Conservation (phyloP, 257 asterid genomes). For the Schizonepeta tenuifolia region DNA sequence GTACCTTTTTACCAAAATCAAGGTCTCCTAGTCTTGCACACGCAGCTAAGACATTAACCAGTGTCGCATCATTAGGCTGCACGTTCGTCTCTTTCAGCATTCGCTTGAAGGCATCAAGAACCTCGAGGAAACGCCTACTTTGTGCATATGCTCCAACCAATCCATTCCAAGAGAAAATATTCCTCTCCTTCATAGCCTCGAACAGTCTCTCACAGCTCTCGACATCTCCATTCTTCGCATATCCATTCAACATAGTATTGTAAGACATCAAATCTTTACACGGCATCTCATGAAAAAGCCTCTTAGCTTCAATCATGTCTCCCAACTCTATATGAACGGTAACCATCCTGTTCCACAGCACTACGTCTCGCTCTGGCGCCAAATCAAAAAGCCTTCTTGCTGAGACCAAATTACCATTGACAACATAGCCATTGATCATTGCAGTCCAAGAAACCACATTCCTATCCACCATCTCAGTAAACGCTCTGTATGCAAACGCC, state of each 20-base stretch:
- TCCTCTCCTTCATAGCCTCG: conserved; percentile 59
- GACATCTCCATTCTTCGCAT: conserved; percentile 42
- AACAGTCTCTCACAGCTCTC: conserved; percentile 66
- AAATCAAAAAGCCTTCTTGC: conserved; percentile 76
- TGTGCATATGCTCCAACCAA: conserved; percentile 77
- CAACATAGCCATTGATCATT: conserved; percentile 67
- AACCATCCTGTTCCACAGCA: conserved; percentile 80
- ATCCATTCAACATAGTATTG: conserved; percentile 66
- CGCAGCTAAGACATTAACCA: conserved; percentile 68
- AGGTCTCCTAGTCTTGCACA: conserved; percentile 77
- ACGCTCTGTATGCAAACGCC: conserved; percentile 59
- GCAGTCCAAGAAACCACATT: conserved; percentile 92
- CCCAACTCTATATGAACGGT: conserved; percentile 55
- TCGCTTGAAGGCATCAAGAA: conserved; percentile 57
- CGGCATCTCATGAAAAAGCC: conserved; percentile 74
- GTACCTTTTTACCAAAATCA: conserved; percentile 77
- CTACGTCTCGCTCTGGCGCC: conserved; percentile 78
- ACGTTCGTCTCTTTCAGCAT: conserved; percentile 61
- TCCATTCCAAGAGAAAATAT: conserved; percentile 86
- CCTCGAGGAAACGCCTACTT: conserved; percentile 47
- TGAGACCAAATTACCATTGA: conserved; percentile 54
- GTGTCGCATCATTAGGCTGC: conserved; percentile 75
- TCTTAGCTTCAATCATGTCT: conserved; percentile 69
- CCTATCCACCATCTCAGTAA: conserved; percentile 68
- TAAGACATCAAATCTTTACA: conserved; percentile 73